Evolutionary conservation across 257 asterid species (phyloP).

Genomic region (Nicotiana tomentosiformis): DNA sequence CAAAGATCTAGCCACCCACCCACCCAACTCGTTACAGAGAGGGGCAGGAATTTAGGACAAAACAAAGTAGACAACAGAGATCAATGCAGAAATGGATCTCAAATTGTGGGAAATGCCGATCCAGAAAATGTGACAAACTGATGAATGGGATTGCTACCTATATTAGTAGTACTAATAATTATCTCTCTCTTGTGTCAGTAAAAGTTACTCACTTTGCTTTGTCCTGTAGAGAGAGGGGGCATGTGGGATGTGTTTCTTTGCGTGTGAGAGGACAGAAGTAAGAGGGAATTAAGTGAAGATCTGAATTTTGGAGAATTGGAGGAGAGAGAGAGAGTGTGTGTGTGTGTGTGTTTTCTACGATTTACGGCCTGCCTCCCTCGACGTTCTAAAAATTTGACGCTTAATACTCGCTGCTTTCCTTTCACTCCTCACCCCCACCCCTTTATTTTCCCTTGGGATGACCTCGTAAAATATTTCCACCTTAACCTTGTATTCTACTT

Average conservation of each 20-base stretch:
- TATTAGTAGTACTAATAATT: neutral
- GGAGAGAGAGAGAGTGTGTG: neutral
- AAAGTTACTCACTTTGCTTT: neutral
- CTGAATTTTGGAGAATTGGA: neutral
- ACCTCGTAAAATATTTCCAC: too few species aligned
- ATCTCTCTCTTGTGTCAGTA: neutral
- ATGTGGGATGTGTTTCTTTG: conserved; percentile 15
- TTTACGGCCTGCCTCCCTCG: too few species aligned
- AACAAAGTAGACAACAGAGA: neutral
- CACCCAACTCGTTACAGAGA: conserved; percentile 8
- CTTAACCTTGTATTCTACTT: too few species aligned
- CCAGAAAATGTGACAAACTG: neutral
- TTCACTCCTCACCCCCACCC: neutral
- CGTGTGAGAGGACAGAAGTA: conserved; percentile 1
- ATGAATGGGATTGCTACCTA: neutral
- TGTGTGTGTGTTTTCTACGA: too few species aligned
- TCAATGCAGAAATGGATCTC: too few species aligned
- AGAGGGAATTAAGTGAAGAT: neutral
- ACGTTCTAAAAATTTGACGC: neutral
- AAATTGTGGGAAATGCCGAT: neutral
- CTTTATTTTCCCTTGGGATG: too few species aligned
- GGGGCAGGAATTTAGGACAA: neutral
- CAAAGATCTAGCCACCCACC: neutral
- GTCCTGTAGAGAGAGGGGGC: neutral
- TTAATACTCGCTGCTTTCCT: neutral